Evolutionary conservation across 192 early-diverging fungal genomes (phyloP).

Genomic region (Chytriomyces confervae): DNA sequence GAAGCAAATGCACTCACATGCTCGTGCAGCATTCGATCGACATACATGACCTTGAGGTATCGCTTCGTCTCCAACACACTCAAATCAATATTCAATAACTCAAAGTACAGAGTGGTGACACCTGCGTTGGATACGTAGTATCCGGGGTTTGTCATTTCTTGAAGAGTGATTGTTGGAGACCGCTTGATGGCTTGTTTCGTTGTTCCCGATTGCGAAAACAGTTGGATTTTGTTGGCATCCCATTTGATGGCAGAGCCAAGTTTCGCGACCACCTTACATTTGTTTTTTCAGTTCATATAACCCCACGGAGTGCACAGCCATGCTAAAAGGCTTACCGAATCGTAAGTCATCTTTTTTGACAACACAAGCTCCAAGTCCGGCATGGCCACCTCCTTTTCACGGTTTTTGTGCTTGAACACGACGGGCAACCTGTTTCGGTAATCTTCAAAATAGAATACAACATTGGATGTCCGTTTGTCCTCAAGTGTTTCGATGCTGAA

Average conservation of each 20-base stretch:
- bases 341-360: constrained; percentile 71
- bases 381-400: constrained; percentile 47
- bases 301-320: too few relatives aligned
- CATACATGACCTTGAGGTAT: constrained; percentile 67
- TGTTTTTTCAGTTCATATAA: constrained; percentile 1
- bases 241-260: constrained; percentile 66
- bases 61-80: constrained; percentile 83
- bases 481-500: constrained; percentile 29
- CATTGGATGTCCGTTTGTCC: constrained; percentile 47
- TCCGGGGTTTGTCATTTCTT: constrained; percentile 55
- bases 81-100: constrained; percentile 79
- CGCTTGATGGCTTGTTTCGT: constrained; percentile 50
- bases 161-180: constrained; percentile 55
- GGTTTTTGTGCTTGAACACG: constrained; percentile 67
- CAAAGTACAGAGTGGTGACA: constrained; percentile 72
- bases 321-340: constrained; percentile 37
- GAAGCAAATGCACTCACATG: neutral
- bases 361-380: constrained; percentile 57
- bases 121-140: constrained; percentile 24
- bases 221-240: constrained; percentile 77
- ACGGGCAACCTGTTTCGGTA: constrained; percentile 71
- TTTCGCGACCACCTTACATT: constrained; percentile 59
- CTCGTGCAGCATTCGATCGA: constrained; percentile 53
- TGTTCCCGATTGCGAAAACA: constrained; percentile 51
- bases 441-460: constrained; percentile 79